Conservation (phyloP, 495 filamentous ascomycete genomes). For the Hypoxylon intermedium region DNA sequence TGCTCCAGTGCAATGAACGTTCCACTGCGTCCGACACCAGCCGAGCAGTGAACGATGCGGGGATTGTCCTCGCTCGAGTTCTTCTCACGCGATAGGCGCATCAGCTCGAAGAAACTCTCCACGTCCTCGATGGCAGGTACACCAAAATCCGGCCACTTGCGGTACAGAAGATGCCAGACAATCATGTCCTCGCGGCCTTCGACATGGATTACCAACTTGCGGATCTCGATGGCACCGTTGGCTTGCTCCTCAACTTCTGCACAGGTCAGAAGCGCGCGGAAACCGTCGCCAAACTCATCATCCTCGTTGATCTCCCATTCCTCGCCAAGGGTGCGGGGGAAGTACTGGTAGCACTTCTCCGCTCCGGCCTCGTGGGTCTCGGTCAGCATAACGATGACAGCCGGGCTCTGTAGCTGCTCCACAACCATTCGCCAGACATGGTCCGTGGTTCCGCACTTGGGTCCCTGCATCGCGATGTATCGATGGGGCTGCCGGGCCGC, state of each 20-base stretch:
- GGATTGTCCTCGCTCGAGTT: conserved; percentile 71
- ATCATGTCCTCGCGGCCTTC: conserved; percentile 57
- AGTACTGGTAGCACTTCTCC: conserved; percentile 94
- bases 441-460: conserved; percentile 71
- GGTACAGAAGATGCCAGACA: conserved; percentile 90
- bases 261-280: conserved; percentile 61
- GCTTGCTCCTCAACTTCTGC: conserved; percentile 57
- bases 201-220: conserved; percentile 59
- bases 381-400: conserved; percentile 95
- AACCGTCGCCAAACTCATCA: conserved; percentile 70
- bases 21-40: conserved; percentile 91
- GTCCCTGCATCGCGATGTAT: conserved; percentile 76
- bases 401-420: conserved; percentile 78
- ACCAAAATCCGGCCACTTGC: conserved; percentile 92
- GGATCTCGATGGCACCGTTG: conserved; percentile 60
- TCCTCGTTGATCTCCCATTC: conserved; percentile 62
- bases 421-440: conserved; percentile 98
- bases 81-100: conserved; percentile 76
- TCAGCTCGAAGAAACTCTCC: conserved; percentile 76
- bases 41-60: conserved; percentile 90
- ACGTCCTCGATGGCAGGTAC: conserved; percentile 83
- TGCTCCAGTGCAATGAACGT: conserved; percentile 96
- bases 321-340: conserved; percentile 66
- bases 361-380: conserved; percentile 80
- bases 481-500: conserved; percentile 45